Evolutionary conservation across 2,329 filamentous ascomycete genomes (phyloP).

Genomic region (Tolypocladium amazonense): DNA sequence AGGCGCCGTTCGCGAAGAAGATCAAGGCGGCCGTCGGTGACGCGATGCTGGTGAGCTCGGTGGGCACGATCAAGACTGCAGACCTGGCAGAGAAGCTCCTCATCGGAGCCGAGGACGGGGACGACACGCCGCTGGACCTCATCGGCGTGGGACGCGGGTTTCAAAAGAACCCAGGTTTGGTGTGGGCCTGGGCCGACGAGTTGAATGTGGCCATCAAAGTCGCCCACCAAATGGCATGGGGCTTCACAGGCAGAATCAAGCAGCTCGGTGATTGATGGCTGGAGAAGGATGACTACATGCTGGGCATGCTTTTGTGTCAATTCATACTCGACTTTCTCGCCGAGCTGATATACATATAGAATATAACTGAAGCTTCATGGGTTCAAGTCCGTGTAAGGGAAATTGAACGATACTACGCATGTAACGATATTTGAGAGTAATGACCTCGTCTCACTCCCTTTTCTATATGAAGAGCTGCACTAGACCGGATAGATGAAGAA

Average conservation of each 20-base stretch:
- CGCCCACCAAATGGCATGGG: constrained; percentile 46
- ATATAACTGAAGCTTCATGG: not conserved
- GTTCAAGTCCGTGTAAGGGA: not conserved
- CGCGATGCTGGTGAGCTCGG: constrained; percentile 33
- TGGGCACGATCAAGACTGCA: constrained; percentile 37
- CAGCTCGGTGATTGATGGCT: not conserved
- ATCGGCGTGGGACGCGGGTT: constrained; percentile 41
- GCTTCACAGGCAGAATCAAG: constrained; percentile 26
- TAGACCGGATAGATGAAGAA: constrained; percentile 22
- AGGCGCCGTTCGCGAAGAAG: constrained; percentile 57
- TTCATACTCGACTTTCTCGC: no score
- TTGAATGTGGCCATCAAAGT: constrained; percentile 33
- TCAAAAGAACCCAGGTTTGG: constrained; percentile 47
- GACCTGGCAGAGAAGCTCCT: constrained; percentile 36
- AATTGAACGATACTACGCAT: not conserved
- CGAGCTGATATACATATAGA: no score
- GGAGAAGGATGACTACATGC: not conserved
- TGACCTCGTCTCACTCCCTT: not conserved
- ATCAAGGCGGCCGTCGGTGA: constrained; percentile 64
- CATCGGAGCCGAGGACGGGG: constrained; percentile 15
- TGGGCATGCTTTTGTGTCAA: not conserved
- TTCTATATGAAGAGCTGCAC: not conserved
- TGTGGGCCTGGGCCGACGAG: constrained; percentile 46
- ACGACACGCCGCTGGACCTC: constrained; percentile 35
- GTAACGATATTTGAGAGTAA: no score